Base-by-base conservation (phyloP, 495 filamentous ascomycete species). In the Sabuloglossum arenarium region DNA sequence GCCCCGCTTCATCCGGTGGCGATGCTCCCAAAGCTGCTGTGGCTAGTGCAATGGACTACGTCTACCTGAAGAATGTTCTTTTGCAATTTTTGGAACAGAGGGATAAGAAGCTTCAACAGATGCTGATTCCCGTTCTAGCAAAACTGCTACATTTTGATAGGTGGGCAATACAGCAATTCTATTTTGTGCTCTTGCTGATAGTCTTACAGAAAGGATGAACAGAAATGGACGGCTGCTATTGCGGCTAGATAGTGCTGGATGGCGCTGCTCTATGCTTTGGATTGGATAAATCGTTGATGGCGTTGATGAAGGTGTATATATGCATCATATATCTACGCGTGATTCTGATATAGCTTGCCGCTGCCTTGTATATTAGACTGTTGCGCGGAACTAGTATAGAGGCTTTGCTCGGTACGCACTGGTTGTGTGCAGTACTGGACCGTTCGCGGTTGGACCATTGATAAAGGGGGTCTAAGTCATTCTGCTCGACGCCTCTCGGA, bases 61-160 rank as follows among this genome's bases (percentile, higher is more conserved):
- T 87, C 62, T 98, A 98, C 65, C 66, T 98, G 58, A 97, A 97
- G 73, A 96, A 93, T 31, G 87, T 98, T 37, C 74, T 98, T 25
- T 69, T 97, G 45, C 90, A 96, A 67, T 96, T 98, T 62, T 67
- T 98, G 64, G 88, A 96, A 72, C 85, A 91, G 65, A 86, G 81
- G 70, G 91, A 98, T 63, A 94, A 89, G 70, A 87, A 79, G 65
- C 77, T 88, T 58, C 84, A 94, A 66, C 78, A 82, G 64, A 88
- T 95, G 73, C 73, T 98, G 53, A 83, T 98, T 25, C 91, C 90
- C 14, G 88, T 95, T 12, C 66, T 98, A 51, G 88, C 85, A 50
- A 89, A 86, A 79, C 69, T 97, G 62, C 74, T 98, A 58, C 83
- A 86, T 67, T 94, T 97, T 70, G 86, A 96, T 65, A 78, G 81